phyloP scores from a whole-genome alignment of 2,329 filamentous ascomycete genomes.

The Colletotrichum sp. region DNA sequence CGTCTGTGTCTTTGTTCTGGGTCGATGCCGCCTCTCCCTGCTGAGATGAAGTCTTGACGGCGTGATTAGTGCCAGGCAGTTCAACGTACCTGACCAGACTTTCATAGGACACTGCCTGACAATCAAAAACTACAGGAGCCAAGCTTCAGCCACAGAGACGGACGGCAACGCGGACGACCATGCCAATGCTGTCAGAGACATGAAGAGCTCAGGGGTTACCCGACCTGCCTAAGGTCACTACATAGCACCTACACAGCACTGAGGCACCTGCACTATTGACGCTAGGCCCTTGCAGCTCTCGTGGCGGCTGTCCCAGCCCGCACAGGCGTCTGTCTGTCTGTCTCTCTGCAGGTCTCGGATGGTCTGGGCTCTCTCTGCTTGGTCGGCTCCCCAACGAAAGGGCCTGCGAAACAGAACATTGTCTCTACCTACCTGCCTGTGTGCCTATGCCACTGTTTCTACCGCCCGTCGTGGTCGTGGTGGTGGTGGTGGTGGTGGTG shows the following conservation, averaged over 20 bases:
- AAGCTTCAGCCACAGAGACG: neutral
- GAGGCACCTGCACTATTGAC: neutral
- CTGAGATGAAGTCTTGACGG: neutral
- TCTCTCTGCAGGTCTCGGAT: neutral
- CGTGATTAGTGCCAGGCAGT: neutral
- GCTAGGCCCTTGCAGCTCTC: neutral
- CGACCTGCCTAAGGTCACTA: neutral
- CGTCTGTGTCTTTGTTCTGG: neutral
- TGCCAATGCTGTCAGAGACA: neutral
- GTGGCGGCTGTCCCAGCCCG: neutral
- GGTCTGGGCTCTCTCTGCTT: neutral
- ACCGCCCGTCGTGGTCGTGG: neutral
- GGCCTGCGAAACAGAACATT: neutral
- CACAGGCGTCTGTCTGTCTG: neutral
- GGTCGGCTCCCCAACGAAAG: neutral
- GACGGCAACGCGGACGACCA: neutral
- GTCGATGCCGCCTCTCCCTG: neutral
- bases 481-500: neutral
- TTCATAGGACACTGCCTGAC: neutral
- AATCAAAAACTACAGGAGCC: neutral
- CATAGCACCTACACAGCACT: neutral
- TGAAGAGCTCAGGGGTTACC: neutral
- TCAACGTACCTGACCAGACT: neutral
- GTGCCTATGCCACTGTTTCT: neutral
- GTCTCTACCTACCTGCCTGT: neutral